Conservation (phyloP, 805 yeast species). For the Kodamaea laetipori region DNA sequence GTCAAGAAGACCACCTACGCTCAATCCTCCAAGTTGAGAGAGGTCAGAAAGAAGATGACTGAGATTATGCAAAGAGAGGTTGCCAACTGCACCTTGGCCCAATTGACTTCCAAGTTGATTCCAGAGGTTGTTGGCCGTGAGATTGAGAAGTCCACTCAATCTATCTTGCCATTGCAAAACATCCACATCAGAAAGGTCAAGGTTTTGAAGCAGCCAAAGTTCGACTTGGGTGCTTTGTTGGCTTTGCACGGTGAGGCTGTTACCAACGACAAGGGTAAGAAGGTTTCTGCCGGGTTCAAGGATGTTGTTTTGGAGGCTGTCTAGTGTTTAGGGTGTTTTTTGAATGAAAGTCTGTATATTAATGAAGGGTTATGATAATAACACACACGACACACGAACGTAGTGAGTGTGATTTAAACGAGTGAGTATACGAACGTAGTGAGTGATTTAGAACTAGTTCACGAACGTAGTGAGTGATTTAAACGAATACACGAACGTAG, state of each 20-base stretch:
- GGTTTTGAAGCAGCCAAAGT: slow-evolving; percentile 97
- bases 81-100: slow-evolving; percentile 90
- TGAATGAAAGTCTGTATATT: slow-evolving; percentile 9
- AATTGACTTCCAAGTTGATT: slow-evolving; percentile 93
- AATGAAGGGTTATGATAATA: slow-evolving; percentile 8
- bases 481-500: too few species aligned
- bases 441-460: too few species aligned
- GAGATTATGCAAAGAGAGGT: slow-evolving; percentile 98
- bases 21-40: slow-evolving; percentile 95
- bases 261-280: slow-evolving; percentile 93
- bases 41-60: slow-evolving; percentile 93
- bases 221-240: slow-evolving; percentile 94
- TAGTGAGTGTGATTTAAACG: too few species aligned
- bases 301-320: slow-evolving; percentile 98
- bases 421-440: too few species aligned
- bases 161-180: slow-evolving; percentile 96
- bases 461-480: too few species aligned
- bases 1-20: slow-evolving; percentile 97
- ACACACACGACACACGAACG: too few species aligned
- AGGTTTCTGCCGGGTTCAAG: slow-evolving; percentile 93
- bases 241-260: slow-evolving; percentile 96
- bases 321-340: slow-evolving; percentile 37
- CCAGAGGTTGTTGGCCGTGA: slow-evolving; percentile 99
- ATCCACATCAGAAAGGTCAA: slow-evolving; percentile 99
- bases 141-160: slow-evolving; percentile 93